phyloP scores from a whole-genome alignment of 805 yeast species.

The Metschnikowia dekortorum region DNA sequence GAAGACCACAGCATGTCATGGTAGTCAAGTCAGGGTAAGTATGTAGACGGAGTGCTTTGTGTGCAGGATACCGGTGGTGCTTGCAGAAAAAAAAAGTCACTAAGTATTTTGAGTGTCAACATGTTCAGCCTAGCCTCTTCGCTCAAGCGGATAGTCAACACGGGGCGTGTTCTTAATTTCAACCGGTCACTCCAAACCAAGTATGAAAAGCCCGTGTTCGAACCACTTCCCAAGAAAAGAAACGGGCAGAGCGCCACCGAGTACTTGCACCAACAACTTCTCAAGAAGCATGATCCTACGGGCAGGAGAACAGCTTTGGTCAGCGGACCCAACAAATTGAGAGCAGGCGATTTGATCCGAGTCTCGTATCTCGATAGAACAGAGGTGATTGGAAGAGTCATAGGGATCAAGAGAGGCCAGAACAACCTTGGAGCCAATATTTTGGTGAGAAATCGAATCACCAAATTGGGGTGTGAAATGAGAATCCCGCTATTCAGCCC shows the following conservation, averaged over 20 bases:
- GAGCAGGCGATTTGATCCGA: constrained; percentile 80
- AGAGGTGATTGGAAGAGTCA: constrained; percentile 70
- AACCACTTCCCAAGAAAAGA: constrained; percentile 48
- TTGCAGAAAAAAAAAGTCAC: constrained; percentile 3
- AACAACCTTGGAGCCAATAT: constrained; percentile 68
- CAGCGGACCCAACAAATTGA: constrained; percentile 44
- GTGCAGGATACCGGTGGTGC: constrained; percentile 3
- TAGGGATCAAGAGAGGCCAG: constrained; percentile 62
- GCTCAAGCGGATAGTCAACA: constrained; percentile 1
- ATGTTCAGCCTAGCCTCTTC: constrained; percentile 8
- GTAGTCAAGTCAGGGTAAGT: background rate
- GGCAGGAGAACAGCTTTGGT: constrained; percentile 63
- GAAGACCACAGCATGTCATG: background rate
- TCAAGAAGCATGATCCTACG: constrained; percentile 60
- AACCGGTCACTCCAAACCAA: constrained; percentile 1
- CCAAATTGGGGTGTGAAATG: constrained; percentile 81
- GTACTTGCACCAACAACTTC: constrained; percentile 48
- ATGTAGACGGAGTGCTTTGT: background rate
- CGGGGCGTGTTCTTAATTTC: constrained; percentile 1
- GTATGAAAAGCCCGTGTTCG: constrained; percentile 33
- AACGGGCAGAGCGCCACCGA: constrained; percentile 42
- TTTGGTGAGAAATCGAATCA: constrained; percentile 76
- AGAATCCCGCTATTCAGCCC: constrained; percentile 82
- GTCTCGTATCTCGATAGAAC: constrained; percentile 67
- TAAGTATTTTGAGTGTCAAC: constrained; percentile 1